A percentile compares a stretch with the other conserved stretches of the same genome.
Evolutionary conservation across 2,329 filamentous ascomycete genomes (phyloP).

Genomic region (Stachybotrys echinatus): DNA sequence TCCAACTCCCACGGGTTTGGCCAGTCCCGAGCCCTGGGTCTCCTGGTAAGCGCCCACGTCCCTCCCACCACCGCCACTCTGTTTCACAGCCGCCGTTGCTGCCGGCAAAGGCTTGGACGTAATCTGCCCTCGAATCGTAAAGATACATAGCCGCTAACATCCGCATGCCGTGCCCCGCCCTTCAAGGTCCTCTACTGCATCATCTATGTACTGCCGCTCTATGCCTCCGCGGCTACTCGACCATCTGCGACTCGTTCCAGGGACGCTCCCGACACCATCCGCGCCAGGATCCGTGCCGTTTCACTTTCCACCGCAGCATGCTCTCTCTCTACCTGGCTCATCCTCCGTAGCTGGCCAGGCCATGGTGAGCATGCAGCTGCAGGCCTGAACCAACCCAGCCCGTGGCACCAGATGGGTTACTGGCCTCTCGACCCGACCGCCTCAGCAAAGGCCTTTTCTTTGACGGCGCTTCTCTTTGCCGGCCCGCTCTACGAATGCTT

Average conservation of each 20-base stretch:
- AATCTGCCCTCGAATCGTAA: background rate
- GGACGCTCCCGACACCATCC: slow-evolving; percentile 86
- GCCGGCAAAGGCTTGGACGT: no score
- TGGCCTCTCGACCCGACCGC: slow-evolving; percentile 71
- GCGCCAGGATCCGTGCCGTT: slow-evolving; percentile 76
- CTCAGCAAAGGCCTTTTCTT: slow-evolving; percentile 54
- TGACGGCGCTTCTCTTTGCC: slow-evolving; percentile 75
- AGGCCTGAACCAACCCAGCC: slow-evolving; percentile 38
- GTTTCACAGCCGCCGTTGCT: background rate
- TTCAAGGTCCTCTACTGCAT: slow-evolving; percentile 70
- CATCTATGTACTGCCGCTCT: slow-evolving; percentile 87
- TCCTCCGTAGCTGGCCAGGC: slow-evolving; percentile 44
- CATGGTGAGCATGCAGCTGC: slow-evolving; percentile 13
- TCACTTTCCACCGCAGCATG: slow-evolving; percentile 68
- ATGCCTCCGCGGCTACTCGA: slow-evolving; percentile 72
- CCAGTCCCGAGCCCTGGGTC: slow-evolving; percentile 17
- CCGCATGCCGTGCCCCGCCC: background rate
- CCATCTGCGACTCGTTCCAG: slow-evolving; percentile 74
- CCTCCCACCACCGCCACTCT: background rate
- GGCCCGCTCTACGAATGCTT: slow-evolving; percentile 80
- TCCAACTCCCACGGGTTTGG: slow-evolving; percentile 6
- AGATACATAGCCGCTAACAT: background rate
- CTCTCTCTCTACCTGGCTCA: slow-evolving; percentile 58
- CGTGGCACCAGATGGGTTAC: slow-evolving; percentile 68
- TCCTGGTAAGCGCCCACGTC: slow-evolving; percentile 20